Conservation (phyloP, 108 stramenopile species). For the Mayamaea pseudoterrestris region DNA sequence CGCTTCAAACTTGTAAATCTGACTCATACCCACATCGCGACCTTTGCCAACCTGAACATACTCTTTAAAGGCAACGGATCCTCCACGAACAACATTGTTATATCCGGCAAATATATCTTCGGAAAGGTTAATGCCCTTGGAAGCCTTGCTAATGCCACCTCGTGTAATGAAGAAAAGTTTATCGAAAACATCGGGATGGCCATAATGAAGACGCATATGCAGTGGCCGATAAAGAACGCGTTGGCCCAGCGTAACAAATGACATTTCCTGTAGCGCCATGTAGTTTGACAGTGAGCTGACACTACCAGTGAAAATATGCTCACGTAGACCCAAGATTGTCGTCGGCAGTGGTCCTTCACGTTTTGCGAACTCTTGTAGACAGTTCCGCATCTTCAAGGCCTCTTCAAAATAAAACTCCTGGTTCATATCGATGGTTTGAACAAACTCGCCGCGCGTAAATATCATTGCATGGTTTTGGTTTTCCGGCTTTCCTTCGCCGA, state of each 20-base stretch:
- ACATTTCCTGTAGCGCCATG: slow-evolving; percentile 97
- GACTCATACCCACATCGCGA: slow-evolving; percentile 97
- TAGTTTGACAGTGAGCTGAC: slow-evolving; percentile 96
- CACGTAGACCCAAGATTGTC: slow-evolving; percentile 91
- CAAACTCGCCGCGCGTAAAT: slow-evolving; percentile 91
- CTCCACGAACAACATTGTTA: slow-evolving; percentile 91
- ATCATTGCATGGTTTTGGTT: slow-evolving; percentile 99
- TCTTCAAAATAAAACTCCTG: slow-evolving; percentile 99
- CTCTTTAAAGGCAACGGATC: slow-evolving; percentile 90
- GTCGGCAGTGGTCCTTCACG: slow-evolving; percentile 82
- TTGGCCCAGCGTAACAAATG: slow-evolving; percentile 95
- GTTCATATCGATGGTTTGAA: slow-evolving; percentile 99
- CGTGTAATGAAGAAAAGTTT: slow-evolving; percentile 96
- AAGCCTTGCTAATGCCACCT: slow-evolving; percentile 94
- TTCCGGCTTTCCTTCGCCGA: slow-evolving; percentile 99
- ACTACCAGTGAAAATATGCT: slow-evolving; percentile 98
- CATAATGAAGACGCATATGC: slow-evolving; percentile 93
- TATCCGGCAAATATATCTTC: slow-evolving; percentile 99
- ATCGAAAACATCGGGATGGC: slow-evolving; percentile 97
- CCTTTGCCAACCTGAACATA: slow-evolving; percentile 97
- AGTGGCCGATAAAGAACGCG: slow-evolving; percentile 90
- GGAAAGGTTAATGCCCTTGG: slow-evolving; percentile 95
- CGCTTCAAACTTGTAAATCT: slow-evolving; percentile 99
- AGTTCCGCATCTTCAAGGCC: slow-evolving; percentile 94
- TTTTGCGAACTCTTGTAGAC: slow-evolving; percentile 91